phyloP scores from a whole-genome alignment of 192 early-diverging fungal genomes.

The Coemansia furcata region DNA sequence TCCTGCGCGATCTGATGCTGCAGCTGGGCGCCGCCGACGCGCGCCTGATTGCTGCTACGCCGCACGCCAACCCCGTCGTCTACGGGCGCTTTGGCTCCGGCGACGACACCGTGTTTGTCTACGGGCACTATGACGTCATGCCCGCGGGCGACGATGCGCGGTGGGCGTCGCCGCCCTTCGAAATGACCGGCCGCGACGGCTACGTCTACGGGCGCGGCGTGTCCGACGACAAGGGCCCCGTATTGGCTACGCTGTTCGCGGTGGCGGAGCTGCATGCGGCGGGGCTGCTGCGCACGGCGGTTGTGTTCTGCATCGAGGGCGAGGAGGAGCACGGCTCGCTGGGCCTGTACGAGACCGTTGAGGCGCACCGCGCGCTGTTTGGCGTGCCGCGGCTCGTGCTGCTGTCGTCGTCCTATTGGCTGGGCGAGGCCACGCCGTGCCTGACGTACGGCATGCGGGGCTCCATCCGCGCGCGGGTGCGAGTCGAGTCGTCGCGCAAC shows the following conservation, averaged over 20 bases:
- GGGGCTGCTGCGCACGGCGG: constrained; percentile 58
- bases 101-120: constrained; percentile 60
- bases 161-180: constrained; percentile 68
- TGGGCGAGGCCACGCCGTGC: constrained; percentile 73
- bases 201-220: constrained; percentile 76
- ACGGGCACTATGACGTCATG: constrained; percentile 85
- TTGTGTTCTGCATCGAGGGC: constrained; percentile 76
- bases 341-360: constrained; percentile 64
- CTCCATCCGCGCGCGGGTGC: constrained; percentile 63
- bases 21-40: constrained; percentile 65
- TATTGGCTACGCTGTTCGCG: constrained; percentile 70
- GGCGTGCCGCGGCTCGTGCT: constrained; percentile 34
- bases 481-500: constrained; percentile 43
- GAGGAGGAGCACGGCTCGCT: constrained; percentile 76
- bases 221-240: constrained; percentile 81
- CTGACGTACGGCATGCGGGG: constrained; percentile 79
- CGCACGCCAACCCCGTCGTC: constrained; percentile 67
- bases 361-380: constrained; percentile 33
- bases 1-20: constrained; percentile 62
- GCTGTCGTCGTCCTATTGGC: constrained; percentile 75
- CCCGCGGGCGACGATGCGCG: constrained; percentile 60
- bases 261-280: constrained; percentile 63
- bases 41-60: constrained; percentile 58
- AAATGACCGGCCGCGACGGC: constrained; percentile 63
- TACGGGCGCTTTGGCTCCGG: constrained; percentile 60